Evolutionary conservation across 257 asterid genomes (phyloP).

Genomic region (Solanum verrucosum): DNA sequence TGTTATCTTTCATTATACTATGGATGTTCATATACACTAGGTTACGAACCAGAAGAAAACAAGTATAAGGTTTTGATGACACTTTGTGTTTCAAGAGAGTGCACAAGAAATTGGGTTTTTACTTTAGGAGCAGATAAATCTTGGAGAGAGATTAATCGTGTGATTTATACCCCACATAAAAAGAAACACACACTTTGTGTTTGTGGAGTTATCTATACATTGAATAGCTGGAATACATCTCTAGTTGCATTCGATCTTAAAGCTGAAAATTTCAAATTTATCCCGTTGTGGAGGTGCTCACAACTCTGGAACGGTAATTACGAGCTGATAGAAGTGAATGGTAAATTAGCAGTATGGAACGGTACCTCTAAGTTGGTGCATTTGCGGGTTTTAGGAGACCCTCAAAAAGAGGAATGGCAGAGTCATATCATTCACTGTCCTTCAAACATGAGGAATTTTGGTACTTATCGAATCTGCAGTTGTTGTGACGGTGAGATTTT

Average conservation of each 20-base stretch:
- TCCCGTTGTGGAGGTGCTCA: not conserved
- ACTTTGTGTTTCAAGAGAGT: not conserved
- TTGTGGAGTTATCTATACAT: not conserved
- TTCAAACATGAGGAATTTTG: not conserved
- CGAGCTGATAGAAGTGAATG: not conserved
- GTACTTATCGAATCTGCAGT: not conserved
- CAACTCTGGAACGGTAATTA: rapidly evolving
- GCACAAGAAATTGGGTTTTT: not conserved
- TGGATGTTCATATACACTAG: not conserved
- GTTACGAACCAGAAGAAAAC: not conserved
- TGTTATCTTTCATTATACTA: not conserved
- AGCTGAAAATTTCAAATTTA: not conserved
- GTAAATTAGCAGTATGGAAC: not conserved
- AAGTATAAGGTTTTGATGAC: not conserved
- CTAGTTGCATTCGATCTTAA: not conserved
- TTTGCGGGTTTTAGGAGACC: not conserved
- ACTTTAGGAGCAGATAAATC: not conserved
- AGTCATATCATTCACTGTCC: not conserved
- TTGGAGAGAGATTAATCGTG: not conserved
- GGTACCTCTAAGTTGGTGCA: not conserved
- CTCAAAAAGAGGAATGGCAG: not conserved
- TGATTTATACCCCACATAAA: not conserved
- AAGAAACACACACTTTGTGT: not conserved
- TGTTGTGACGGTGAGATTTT: not conserved
- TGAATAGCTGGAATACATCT: not conserved